Conservation (phyloP, 306 rosid species). For the Cotoneaster glaucophyllus region DNA sequence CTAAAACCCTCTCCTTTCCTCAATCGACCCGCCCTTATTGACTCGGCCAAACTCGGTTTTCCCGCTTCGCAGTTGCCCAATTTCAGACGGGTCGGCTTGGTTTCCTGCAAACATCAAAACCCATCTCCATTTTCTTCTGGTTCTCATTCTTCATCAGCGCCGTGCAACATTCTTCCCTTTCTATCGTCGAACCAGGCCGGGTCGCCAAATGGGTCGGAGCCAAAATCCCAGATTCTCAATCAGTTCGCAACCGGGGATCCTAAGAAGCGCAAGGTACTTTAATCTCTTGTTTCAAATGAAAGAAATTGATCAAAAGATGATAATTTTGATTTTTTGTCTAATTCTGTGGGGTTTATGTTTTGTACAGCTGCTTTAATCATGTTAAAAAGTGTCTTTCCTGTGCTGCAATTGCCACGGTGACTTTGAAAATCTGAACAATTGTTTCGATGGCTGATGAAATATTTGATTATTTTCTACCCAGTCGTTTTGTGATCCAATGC, state of each 20-base stretch:
- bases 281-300: neutral
- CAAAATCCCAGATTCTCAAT: slow-evolving; percentile 25
- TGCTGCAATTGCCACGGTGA: neutral
- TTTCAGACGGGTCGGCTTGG: slow-evolving; percentile 12
- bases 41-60: slow-evolving; percentile 32
- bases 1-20: slow-evolving; percentile 22
- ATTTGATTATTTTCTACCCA: neutral
- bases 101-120: slow-evolving; percentile 32
- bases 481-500: neutral
- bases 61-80: slow-evolving; percentile 21
- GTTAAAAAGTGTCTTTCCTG: neutral
- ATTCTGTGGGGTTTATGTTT: neutral
- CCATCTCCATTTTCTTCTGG: slow-evolving; percentile 33
- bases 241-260: slow-evolving; percentile 33
- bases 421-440: neutral
- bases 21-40: slow-evolving; percentile 25
- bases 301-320: neutral
- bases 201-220: slow-evolving; percentile 21
- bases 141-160: slow-evolving; percentile 16
- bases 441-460: neutral
- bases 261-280: slow-evolving; percentile 47
- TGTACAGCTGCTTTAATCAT: neutral
- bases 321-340: neutral
- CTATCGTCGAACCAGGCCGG: slow-evolving; percentile 18
- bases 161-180: slow-evolving; percentile 13